Evolutionary conservation across 2,329 filamentous ascomycete species (phyloP), one percentile per base, ranked within the genome.

Genomic region (Aureobasidium lini): DNA sequence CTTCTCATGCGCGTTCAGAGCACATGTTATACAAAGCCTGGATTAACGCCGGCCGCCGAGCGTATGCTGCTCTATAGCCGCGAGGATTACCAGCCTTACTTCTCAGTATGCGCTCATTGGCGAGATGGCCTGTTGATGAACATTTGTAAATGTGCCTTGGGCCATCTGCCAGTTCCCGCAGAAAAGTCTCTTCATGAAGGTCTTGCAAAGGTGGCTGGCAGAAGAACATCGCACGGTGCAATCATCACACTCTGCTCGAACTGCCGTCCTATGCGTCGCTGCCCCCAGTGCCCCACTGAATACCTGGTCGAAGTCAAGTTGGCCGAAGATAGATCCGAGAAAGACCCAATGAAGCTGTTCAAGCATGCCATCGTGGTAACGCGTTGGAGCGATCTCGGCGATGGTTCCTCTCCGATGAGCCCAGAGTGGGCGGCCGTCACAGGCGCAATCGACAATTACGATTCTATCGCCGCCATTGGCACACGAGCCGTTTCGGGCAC

Each of bases 51-150:
- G 6, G 79, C 78, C 4, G 76, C 74, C 4, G 75, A 80, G 64
- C 79, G 83, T 1, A 72, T 83, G 58, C 73, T 86, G 2, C 75
- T 86, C 1, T 85, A 82, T 70, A 81, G 77, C 32, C 77, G 80
- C 60, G 79, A 82, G 54, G 82, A 85, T 65, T 85, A 84, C 69
- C 79, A 75, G 57, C 83, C 83, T 0, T 86, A 81, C 67, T 86
- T 86, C 70, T 83, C 80, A 10, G 80, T 78, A 1, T 86, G 83
- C 64, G 76, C 81, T 1, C 83, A 86, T 67, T 86, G 83, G 83
- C 76, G 78, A 16, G 80, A 85, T 62, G 83, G 83, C 16, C 74
- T 83, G 37, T 71, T 86, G 15, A 84, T 84, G 74, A 75, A 79
- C 15, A 71, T 81, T 36, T 83, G 81, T 64, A 86, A 86, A 70